Percentiles rank a stretch among this genome's conserved stretches.
These are phyloP conservation scores for Sedum album DNA, from an alignment of 164 flowering plant species.

Conservation along the genomic window DNA sequence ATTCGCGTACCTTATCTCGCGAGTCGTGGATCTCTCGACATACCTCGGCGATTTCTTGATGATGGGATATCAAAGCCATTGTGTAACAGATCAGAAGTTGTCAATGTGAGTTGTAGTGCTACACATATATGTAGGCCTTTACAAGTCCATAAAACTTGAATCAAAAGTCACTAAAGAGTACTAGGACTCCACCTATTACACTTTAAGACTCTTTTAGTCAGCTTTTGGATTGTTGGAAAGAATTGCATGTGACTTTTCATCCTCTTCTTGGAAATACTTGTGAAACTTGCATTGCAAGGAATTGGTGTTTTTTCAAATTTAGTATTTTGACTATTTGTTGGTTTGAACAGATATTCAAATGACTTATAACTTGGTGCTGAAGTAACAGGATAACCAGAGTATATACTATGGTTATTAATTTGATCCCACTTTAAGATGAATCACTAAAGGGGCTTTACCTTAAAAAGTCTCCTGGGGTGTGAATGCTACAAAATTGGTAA, in stretches of 20 bases:
- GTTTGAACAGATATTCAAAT: not conserved
- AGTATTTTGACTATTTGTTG: not conserved
- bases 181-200: not conserved
- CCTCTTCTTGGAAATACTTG: not conserved
- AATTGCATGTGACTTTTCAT: not conserved
- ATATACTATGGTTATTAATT: not conserved
- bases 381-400: not conserved
- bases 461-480: not conserved
- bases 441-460: not conserved
- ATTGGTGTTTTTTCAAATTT: not conserved
- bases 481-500: not conserved
- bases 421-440: not conserved
- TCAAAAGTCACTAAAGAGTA: slow-evolving; percentile 5
- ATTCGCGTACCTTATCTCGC: slow-evolving; percentile 18
- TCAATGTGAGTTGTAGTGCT: not conserved
- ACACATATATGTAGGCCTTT: not conserved
- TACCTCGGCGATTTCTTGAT: slow-evolving; percentile 17
- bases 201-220: not conserved
- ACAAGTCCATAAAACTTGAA: not conserved
- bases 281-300: not conserved
- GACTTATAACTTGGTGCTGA: not conserved
- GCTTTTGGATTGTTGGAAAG: not conserved
- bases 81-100: slow-evolving; percentile 1
- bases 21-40: slow-evolving; percentile 49
- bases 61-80: slow-evolving; percentile 24